Conservation (phyloP, 2,329 filamentous ascomycete species). For the Ceratocystis destructans region DNA sequence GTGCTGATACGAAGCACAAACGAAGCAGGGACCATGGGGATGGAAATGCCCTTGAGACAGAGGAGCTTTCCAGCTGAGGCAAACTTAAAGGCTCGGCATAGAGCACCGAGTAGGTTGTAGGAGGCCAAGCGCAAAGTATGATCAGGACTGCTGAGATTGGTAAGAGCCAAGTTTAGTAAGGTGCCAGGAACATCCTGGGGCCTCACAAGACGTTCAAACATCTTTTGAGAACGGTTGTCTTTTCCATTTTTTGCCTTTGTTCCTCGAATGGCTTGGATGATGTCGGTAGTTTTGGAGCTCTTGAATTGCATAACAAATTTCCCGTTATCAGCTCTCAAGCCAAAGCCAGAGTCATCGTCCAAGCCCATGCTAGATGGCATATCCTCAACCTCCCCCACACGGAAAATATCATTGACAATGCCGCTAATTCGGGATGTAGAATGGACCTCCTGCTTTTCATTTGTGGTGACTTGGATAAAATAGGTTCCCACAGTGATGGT, state of each 20-base stretch:
- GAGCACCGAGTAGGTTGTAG: slow-evolving; percentile 52
- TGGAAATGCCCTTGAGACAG: slow-evolving; percentile 48
- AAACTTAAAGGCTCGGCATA: slow-evolving; percentile 56
- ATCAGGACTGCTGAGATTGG: slow-evolving; percentile 51
- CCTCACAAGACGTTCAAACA: slow-evolving; percentile 50
- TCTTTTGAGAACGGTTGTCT: slow-evolving; percentile 45
- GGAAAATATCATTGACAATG: slow-evolving; percentile 57
- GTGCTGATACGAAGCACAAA: slow-evolving; percentile 55
- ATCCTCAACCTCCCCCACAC: slow-evolving; percentile 53
- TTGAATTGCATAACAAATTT: slow-evolving; percentile 62
- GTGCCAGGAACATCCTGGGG: slow-evolving; percentile 60
- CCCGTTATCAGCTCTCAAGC: slow-evolving; percentile 52
- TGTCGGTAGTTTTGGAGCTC: slow-evolving; percentile 48
- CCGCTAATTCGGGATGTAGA: slow-evolving; percentile 47
- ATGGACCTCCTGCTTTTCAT: slow-evolving; percentile 54
- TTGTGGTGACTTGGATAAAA: slow-evolving; percentile 56
- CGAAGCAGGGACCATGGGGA: slow-evolving; percentile 48
- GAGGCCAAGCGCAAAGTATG: slow-evolving; percentile 47
- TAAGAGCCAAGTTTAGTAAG: slow-evolving; percentile 51
- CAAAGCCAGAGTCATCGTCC: slow-evolving; percentile 54
- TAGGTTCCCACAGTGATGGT: slow-evolving; percentile 54
- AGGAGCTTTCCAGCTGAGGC: slow-evolving; percentile 46
- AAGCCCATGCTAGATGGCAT: slow-evolving; percentile 49
- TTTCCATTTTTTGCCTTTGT: slow-evolving; percentile 53
- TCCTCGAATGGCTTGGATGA: slow-evolving; percentile 48